A percentile compares a stretch with the other conserved stretches of the same genome.
These are phyloP conservation scores for Tilletia indica DNA, from an alignment of 1,284 basidiomycete species.

Conservation along the genomic window DNA sequence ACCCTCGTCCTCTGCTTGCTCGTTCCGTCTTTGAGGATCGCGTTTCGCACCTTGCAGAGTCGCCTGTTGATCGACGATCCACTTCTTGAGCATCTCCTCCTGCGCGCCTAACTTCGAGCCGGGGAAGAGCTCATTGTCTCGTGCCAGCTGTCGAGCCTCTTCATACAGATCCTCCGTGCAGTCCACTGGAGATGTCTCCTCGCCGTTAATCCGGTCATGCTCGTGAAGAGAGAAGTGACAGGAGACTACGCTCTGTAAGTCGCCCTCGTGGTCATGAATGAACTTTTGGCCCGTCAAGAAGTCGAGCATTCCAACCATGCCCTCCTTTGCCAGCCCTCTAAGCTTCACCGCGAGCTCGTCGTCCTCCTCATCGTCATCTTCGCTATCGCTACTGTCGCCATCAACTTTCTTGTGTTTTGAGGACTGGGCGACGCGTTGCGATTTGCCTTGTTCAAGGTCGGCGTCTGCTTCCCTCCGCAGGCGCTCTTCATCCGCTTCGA, in stretches of 20 bases:
- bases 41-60: neutral
- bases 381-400: neutral
- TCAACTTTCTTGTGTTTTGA: neutral
- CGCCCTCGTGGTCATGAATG: neutral
- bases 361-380: neutral
- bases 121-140: neutral
- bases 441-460: neutral
- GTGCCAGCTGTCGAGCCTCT: constrained; percentile 4
- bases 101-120: neutral
- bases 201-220: neutral
- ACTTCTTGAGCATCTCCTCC: neutral
- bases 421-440: neutral
- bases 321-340: neutral
- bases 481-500: constrained; percentile 58
- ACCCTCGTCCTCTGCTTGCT: neutral
- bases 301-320: constrained; percentile 8
- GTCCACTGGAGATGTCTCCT: neutral
- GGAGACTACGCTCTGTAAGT: neutral
- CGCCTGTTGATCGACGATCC: constrained; percentile 12
- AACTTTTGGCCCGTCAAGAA: constrained; percentile 9
- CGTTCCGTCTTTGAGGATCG: neutral
- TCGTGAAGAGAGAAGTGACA: constrained; percentile 14
- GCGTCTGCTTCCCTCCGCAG: constrained; percentile 14
- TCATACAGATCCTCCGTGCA: neutral
- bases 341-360: constrained; percentile 1